These are phyloP conservation scores for Myochromella boudieri DNA, from an alignment of 768 basidiomycete genomes.

Conservation along the genomic window DNA sequence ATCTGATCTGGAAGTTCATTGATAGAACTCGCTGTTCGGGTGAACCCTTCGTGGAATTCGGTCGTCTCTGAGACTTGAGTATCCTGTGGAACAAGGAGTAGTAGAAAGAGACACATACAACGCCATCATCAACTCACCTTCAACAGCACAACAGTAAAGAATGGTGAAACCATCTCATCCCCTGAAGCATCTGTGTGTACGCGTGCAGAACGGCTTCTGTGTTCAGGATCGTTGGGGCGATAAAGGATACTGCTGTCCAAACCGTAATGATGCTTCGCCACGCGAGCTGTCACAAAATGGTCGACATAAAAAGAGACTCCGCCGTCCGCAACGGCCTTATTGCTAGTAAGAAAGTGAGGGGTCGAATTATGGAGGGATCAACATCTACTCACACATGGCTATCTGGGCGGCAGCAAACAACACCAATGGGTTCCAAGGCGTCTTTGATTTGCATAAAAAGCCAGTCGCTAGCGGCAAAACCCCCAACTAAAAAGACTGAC, in stretches of 20 bases:
- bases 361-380: background rate
- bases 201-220: slow-evolving; percentile 3
- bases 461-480: slow-evolving; percentile 52
- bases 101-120: background rate
- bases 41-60: slow-evolving; percentile 18
- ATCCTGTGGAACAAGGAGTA: slow-evolving; percentile 26
- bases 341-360: background rate
- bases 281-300: slow-evolving; percentile 16
- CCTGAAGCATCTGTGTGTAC: slow-evolving; percentile 4
- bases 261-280: slow-evolving; percentile 17
- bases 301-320: slow-evolving; percentile 20
- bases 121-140: slow-evolving; percentile 21
- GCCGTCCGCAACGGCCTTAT: slow-evolving; percentile 21
- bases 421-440: slow-evolving; percentile 30
- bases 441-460: slow-evolving; percentile 40
- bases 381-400: slow-evolving; percentile 40
- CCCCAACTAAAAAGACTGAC: slow-evolving; percentile 51
- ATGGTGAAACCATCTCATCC: slow-evolving; percentile 7
- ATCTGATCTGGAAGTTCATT: slow-evolving; percentile 1
- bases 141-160: slow-evolving; percentile 25
- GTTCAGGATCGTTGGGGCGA: slow-evolving; percentile 9
- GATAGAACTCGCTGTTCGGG: background rate
- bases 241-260: background rate
- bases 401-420: slow-evolving; percentile 43
- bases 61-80: slow-evolving; percentile 28